A percentile compares a stretch with the other conserved stretches of the same genome.
phyloP scores from a whole-genome alignment of 2,329 filamentous ascomycete genomes.

The Sclerotinia glacialis region DNA sequence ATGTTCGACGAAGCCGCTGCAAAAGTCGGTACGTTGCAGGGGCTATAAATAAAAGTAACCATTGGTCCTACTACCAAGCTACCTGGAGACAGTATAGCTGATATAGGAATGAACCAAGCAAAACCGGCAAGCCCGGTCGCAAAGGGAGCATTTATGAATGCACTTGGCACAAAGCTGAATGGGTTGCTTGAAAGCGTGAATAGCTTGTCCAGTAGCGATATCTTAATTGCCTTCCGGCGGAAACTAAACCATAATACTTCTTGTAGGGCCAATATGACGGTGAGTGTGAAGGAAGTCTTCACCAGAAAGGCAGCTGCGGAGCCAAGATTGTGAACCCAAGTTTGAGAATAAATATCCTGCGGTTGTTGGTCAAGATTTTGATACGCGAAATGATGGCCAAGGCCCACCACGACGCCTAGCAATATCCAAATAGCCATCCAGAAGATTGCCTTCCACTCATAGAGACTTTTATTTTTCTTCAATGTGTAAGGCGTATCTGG shows the following conservation, averaged over 20 bases:
- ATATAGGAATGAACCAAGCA: slow-evolving; percentile 3
- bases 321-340: neutral
- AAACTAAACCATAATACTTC: slow-evolving; percentile 10
- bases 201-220: slow-evolving; percentile 2
- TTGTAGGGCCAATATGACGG: neutral
- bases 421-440: neutral
- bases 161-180: neutral
- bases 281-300: slow-evolving; percentile 2
- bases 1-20: neutral
- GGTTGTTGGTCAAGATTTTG: slow-evolving; percentile 1
- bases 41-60: neutral
- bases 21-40: neutral
- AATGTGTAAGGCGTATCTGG: neutral
- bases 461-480: neutral
- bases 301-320: slow-evolving; percentile 1
- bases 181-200: slow-evolving; percentile 1
- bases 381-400: neutral
- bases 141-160: neutral
- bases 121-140: neutral
- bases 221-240: neutral
- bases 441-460: neutral
- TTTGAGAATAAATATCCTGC: neutral
- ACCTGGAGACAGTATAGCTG: slow-evolving; percentile 5
- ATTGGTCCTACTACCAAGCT: neutral
- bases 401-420: neutral